phyloP scores from a whole-genome alignment of 179 eudicot genomes.

The Beta corolliflora region DNA sequence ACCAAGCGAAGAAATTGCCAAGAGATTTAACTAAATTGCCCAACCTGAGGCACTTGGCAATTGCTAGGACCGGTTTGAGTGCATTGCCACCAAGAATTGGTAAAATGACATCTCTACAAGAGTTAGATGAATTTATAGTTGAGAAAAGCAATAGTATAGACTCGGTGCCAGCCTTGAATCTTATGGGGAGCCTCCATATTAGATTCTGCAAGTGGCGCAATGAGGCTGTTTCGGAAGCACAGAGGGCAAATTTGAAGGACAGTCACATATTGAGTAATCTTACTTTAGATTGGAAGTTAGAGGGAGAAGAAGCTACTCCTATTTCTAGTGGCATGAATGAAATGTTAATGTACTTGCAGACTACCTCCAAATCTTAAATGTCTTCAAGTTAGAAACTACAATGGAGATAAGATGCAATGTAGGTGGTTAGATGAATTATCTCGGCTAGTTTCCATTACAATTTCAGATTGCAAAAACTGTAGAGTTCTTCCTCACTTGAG shows the following conservation, averaged over 20 bases:
- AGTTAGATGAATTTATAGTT: constrained; percentile 10
- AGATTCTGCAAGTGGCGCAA: background rate
- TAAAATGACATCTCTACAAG: constrained; percentile 13
- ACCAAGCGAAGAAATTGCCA: constrained; percentile 11
- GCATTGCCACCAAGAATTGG: constrained; percentile 15
- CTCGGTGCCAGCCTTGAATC: background rate
- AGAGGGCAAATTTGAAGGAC: background rate
- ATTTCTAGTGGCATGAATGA: background rate
- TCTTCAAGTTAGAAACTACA: background rate
- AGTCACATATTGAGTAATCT: background rate
- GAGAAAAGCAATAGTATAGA: constrained; percentile 11
- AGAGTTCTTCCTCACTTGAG: constrained; percentile 9
- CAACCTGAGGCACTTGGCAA: constrained; percentile 15
- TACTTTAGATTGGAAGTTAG: background rate
- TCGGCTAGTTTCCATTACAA: background rate
- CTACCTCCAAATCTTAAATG: constrained; percentile 7
- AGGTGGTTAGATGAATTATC: background rate
- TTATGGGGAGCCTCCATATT: background rate
- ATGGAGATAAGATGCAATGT: background rate
- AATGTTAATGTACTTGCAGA: background rate
- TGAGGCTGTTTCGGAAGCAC: background rate
- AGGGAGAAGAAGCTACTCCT: background rate
- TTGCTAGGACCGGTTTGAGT: background rate
- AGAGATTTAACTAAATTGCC: constrained; percentile 5
- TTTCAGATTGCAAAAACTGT: background rate